Percentiles rank a stretch among this genome's conserved stretches.
phyloP scores from a whole-genome alignment of 73 alveolate species.

The Effrenium voratum region DNA sequence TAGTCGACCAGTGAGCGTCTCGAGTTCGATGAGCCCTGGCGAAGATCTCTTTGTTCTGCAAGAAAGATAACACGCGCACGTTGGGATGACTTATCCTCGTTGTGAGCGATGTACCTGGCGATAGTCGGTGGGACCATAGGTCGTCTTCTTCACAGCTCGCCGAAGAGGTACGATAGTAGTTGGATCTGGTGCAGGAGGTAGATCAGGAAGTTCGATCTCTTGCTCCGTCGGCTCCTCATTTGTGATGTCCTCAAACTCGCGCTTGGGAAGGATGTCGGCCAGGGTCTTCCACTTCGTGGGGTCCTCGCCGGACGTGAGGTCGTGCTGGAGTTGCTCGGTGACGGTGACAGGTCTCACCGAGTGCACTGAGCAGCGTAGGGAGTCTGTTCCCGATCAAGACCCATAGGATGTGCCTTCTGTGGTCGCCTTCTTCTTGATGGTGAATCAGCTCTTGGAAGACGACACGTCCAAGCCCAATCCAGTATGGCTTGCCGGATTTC shows the following conservation, averaged over 20 bases:
- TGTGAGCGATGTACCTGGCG: background rate
- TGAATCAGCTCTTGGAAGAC: background rate
- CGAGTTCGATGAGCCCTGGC: too few species aligned
- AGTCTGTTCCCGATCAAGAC: too few species aligned
- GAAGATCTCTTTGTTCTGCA: too few species aligned
- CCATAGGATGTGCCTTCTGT: background rate
- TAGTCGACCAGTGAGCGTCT: too few species aligned
- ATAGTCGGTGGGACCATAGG: background rate
- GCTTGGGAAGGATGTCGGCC: constrained; percentile 11
- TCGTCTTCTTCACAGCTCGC: background rate
- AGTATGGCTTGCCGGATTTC: background rate
- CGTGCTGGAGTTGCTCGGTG: background rate
- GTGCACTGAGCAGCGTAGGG: background rate
- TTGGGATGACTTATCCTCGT: too few species aligned
- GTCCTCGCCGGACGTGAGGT: background rate
- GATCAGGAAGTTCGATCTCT: constrained; percentile 11
- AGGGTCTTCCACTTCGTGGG: background rate
- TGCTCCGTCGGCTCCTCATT: too few species aligned
- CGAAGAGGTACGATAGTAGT: background rate
- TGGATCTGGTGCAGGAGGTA: background rate
- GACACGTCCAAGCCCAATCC: constrained; percentile 42
- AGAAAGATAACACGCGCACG: too few species aligned
- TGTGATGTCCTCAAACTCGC: background rate
- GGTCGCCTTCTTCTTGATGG: background rate
- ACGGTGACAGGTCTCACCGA: constrained; percentile 17